A percentile compares a stretch with the other conserved stretches of the same genome.
phyloP scores from a whole-genome alignment of 768 basidiomycete genomes.

The Mycena leptocephala region DNA sequence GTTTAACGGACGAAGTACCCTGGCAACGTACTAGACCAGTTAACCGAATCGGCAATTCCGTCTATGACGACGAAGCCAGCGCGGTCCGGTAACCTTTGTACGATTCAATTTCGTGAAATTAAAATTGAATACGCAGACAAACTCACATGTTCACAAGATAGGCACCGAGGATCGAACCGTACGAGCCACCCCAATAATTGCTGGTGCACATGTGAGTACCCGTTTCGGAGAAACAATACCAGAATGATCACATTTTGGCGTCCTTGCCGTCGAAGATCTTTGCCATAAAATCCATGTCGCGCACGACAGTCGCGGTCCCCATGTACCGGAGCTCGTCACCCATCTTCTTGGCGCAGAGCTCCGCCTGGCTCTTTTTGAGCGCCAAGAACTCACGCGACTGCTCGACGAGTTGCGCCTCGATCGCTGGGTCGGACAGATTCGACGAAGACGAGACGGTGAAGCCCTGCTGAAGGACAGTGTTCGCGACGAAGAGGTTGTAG shows the following conservation, averaged over 20 bases:
- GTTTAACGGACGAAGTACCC: too few species aligned
- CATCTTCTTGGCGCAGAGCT: slow-evolving; percentile 39
- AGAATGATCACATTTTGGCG: slow-evolving; percentile 36
- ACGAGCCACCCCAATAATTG: slow-evolving; percentile 43
- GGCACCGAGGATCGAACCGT: slow-evolving; percentile 43
- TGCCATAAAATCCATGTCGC: slow-evolving; percentile 45
- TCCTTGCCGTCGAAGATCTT: slow-evolving; percentile 38
- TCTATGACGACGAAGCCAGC: slow-evolving; percentile 42
- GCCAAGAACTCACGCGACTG: slow-evolving; percentile 39
- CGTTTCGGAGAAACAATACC: too few species aligned
- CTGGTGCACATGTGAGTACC: slow-evolving; percentile 1
- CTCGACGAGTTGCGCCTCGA: slow-evolving; percentile 35
- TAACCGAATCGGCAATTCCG: slow-evolving; percentile 40
- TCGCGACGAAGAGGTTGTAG: slow-evolving; percentile 34
- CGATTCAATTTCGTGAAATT: too few species aligned
- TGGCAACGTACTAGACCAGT: slow-evolving; percentile 40
- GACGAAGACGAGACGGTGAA: slow-evolving; percentile 37
- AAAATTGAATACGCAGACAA: too few species aligned
- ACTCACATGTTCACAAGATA: slow-evolving; percentile 46
- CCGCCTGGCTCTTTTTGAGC: slow-evolving; percentile 39
- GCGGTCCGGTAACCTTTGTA: slow-evolving; percentile 42
- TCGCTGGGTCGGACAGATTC: slow-evolving; percentile 28
- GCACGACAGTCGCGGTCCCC: slow-evolving; percentile 44
- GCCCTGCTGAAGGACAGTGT: slow-evolving; percentile 41
- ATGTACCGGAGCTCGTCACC: slow-evolving; percentile 42